Evolutionary conservation across 176 grass and related monocot species (phyloP).

Genomic region (Raddia distichophylla): DNA sequence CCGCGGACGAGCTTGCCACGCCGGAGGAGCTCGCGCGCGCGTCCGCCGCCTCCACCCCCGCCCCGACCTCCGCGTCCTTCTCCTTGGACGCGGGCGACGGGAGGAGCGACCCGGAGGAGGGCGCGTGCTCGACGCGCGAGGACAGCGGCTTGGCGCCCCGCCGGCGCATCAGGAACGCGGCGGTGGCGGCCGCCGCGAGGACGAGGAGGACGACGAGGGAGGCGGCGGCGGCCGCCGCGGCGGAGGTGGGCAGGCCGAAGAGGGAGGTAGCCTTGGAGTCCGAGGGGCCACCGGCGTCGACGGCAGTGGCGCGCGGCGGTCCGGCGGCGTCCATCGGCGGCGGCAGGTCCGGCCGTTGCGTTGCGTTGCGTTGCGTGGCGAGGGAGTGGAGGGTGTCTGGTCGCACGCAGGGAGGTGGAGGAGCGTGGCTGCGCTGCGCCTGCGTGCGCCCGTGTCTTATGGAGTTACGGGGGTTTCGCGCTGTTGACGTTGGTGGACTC

Average conservation of each 20-base stretch:
- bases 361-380: not conserved
- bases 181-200: conserved; percentile 30
- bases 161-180: conserved; percentile 35
- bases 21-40: conserved; percentile 26
- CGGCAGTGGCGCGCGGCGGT: conserved; percentile 12
- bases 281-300: not conserved
- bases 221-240: conserved; percentile 28
- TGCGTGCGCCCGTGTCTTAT: conserved; percentile 42
- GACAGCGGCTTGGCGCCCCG: conserved; percentile 29
- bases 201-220: conserved; percentile 41
- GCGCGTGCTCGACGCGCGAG: conserved; percentile 58
- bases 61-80: conserved; percentile 35
- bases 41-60: not conserved
- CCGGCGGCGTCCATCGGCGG: conserved; percentile 54
- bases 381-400: not conserved
- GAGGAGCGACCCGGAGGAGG: conserved; percentile 49
- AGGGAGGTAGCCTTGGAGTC: not conserved
- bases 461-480: conserved; percentile 7
- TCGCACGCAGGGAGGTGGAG: not conserved
- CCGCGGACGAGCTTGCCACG: conserved; percentile 47
- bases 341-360: conserved; percentile 17
- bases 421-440: conserved; percentile 17
- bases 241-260: conserved; percentile 36
- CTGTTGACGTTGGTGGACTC: conserved; percentile 41
- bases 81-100: conserved; percentile 50